Conservation (phyloP, 208 protist species). For the Leishmania major region DNA sequence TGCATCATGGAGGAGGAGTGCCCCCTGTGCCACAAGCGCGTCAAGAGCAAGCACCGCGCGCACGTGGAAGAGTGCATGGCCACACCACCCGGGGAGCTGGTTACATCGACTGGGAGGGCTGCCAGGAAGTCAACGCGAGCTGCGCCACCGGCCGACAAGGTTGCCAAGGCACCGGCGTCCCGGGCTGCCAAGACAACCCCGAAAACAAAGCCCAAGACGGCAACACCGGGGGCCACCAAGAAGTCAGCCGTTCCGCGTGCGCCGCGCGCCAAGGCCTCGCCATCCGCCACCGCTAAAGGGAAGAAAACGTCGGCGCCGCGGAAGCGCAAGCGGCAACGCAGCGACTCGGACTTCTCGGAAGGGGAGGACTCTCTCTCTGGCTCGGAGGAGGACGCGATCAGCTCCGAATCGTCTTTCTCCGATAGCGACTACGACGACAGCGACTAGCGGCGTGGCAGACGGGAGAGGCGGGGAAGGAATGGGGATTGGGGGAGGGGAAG, state of each 20-base stretch:
- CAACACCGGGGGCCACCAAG: slow-evolving; percentile 10
- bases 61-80: slow-evolving; percentile 65
- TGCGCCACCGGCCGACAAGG: background rate
- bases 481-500: too few species aligned
- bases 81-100: slow-evolving; percentile 9
- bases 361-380: slow-evolving; percentile 26
- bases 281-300: slow-evolving; percentile 7
- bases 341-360: slow-evolving; percentile 30
- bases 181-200: slow-evolving; percentile 3
- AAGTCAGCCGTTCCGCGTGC: background rate
- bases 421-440: slow-evolving; percentile 27
- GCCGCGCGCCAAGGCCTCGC: slow-evolving; percentile 11
- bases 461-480: background rate
- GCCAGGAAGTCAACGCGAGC: background rate
- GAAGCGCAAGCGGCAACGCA: slow-evolving; percentile 28
- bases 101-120: background rate
- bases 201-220: background rate
- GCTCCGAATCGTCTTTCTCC: slow-evolving; percentile 22
- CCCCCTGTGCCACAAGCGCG: slow-evolving; percentile 58
- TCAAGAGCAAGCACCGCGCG: slow-evolving; percentile 51
- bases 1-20: slow-evolving; percentile 77
- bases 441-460: slow-evolving; percentile 5
- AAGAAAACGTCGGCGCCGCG: slow-evolving; percentile 32
- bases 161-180: background rate
- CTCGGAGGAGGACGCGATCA: slow-evolving; percentile 27